phyloP scores from a whole-genome alignment of 2,329 filamentous ascomycete species.

The Talaromyces sp. region DNA sequence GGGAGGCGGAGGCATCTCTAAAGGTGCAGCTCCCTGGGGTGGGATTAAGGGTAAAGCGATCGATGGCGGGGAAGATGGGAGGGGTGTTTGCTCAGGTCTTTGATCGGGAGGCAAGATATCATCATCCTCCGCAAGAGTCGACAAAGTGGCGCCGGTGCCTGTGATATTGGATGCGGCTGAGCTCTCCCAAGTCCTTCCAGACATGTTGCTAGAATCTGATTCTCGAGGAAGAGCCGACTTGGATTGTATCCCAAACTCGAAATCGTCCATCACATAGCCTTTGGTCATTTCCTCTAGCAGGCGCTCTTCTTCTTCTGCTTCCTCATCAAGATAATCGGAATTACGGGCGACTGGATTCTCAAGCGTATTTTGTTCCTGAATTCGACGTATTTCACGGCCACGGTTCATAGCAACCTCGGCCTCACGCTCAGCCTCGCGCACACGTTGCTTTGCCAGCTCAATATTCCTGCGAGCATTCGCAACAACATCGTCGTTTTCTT shows the following conservation, averaged over 20 bases:
- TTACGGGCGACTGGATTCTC: conserved; percentile 27
- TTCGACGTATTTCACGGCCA: conserved; percentile 59
- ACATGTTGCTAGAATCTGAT: conserved; percentile 78
- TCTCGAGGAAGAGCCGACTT: conserved; percentile 73
- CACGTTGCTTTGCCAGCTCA: conserved; percentile 74
- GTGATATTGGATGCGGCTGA: conserved; percentile 74
- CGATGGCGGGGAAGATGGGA: conserved; percentile 39
- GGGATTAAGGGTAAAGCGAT: conserved; percentile 47
- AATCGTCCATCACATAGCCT: conserved; percentile 80
- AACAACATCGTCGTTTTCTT: conserved; percentile 38
- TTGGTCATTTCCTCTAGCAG: conserved; percentile 85
- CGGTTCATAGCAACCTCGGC: conserved; percentile 63
- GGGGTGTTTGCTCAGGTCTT: conserved; percentile 35
- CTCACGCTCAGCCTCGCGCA: conserved; percentile 73
- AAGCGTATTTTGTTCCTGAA: conserved; percentile 32
- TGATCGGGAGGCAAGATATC: conserved; percentile 42
- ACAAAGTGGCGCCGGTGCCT: conserved; percentile 67
- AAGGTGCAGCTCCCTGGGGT: conserved; percentile 36
- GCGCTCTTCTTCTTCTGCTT: conserved; percentile 73
- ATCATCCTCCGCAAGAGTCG: conserved; percentile 70
- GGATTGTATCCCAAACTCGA: conserved; percentile 70
- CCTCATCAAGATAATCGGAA: conserved; percentile 60
- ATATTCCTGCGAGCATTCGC: conserved; percentile 65
- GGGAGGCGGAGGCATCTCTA: conserved; percentile 20
- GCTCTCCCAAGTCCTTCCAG: conserved; percentile 79